Base-by-base conservation (phyloP, 345 rosid species). In the Heritiera littoralis region DNA sequence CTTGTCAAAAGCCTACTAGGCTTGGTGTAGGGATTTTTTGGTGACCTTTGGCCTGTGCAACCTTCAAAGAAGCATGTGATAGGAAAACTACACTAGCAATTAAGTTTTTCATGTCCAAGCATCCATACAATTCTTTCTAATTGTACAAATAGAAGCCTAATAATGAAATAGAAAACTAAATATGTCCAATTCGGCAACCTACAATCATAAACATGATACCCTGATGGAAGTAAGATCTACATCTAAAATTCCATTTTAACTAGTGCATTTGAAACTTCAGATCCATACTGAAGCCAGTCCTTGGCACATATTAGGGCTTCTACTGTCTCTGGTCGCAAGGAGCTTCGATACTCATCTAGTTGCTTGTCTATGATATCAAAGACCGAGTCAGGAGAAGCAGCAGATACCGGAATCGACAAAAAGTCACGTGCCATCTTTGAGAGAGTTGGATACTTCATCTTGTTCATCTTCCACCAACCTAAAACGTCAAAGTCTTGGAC, bases 401-500 rank as follows among this genome's bases (percentile, higher is more conserved):
- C 89, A 7, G 90, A 89, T 20, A 91, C 94, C 2, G 90, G 91
- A 43, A 93, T 80, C 0, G 91, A 82, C 70, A 95, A 86, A 15
- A 95, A 86, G 82, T 93, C 98, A 2, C 98, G 88, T 68, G 98
- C 96, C 98, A 95, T 95, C 84, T 90, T 91, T 0, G 92, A 90
- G 61, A 95, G 91, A 6, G 91, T 93, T 0, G 98, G 98, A 77
- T 84, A 93, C 86, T 43, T 92, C 75, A 93, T 75, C 86, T 87
- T 92, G 87, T 95, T 91, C 86, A 86, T 86, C 83, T 92, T 93
- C 98, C 98, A 95, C 99, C 99, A 95, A 52, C 91, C 90, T 30
- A 93, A 76, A 45, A 95, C 91, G 81, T 93, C 92, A 55, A 95
- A 91, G 80, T 93, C 99, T 23, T 86, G 92, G 51, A 83, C 86